Base-by-base conservation (phyloP, 2,329 filamentous ascomycete genomes). In the Ilyonectria mors-panacis region DNA sequence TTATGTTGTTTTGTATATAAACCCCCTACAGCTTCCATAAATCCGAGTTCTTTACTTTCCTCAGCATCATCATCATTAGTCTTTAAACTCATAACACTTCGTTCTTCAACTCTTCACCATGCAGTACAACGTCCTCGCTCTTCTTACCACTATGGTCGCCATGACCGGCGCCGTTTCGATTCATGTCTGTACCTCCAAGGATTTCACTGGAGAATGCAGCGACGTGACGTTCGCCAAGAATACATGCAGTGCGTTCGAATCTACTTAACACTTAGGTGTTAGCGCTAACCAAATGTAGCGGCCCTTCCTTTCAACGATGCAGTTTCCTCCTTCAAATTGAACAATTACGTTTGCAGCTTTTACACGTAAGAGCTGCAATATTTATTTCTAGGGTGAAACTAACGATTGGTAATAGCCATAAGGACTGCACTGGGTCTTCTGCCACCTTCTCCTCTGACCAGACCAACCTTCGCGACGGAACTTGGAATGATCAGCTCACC, bases 111-210 rank as follows among this genome's bases (percentile, higher is more conserved):
- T 47, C 23, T 47, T 47, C 44, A 47, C 19, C 9, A 47, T 47
- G 44, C 44, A 47, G 44, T 47, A 47, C 44, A 47, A 47, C 44
- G 17, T 47, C 44, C 44, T 47, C 44, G 44, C 44, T 47, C 9
- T 47, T 19, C 19, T 47, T n/a, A 23, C 44, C 44, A 47, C 44
- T 23, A 47, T 47, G 44, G 44, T 47, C 44, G 44, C 44, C 44
- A 47, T 47, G 44, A 47, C 44, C 44, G 19, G 19, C 19, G 44
- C 44, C 19, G 44, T 47, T 6, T 47, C 44, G 19, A 47, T 47
- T 47, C 19, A 47, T 23, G 42, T 47, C 44, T 47, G 44, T 21
- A 47, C 44, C 17, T 47, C 44, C 44, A 47, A 47, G 44, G 44
- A 47, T n/a, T 47, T 47, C 44, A 47, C 19, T 23, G 44, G 44